Evolutionary conservation across 2,329 filamentous ascomycete genomes (phyloP), one percentile per base, ranked within the genome.

Genomic region (Colletotrichum sp.): DNA sequence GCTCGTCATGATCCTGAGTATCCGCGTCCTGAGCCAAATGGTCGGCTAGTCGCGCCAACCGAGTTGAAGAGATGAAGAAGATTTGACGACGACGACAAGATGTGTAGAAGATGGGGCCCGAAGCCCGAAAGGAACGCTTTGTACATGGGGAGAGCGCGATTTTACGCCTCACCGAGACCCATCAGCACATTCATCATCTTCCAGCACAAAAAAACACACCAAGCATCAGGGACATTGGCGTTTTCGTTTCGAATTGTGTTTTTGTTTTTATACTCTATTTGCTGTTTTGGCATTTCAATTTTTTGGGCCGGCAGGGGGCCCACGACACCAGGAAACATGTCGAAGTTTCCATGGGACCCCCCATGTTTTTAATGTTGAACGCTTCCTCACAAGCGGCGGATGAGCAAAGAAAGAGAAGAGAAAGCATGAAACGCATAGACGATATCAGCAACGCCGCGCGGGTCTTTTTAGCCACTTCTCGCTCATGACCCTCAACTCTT

Each of bases 1-100:
- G 85, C 88, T 99, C 77, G 94, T 98, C 82, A 99, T 99, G 96
- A 98, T 98, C 81, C 87, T 99, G 84, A 98, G 96, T 86, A 97
- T 98, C 83, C 91, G 93, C 79, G 90, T 98, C 72, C 87, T 98
- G 78, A 90, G 92, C 80, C 90, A 94, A 80, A 86, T 92, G 82
- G 87, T 86, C 71, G 66, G 72, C 73, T 76, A 75, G 26, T 28
- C 18, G 10, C 43, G 13, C 12, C 76, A 80, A 67, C 60, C 71
- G 34, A 72, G 63, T 59, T 43, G 74, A 32, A 52, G 39, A 67
- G 28, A 52, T n/a, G 67, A 48, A 69, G 30, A 39, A 61, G 55
- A 43, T 48, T 57, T 30, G n/a, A 39, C 26, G 66, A 70, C 32
- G 30, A 43, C 59, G 67, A 48, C 34, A 48, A 24, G 39, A 64